phyloP scores from a whole-genome alignment of 495 filamentous ascomycete species.

The Neurospora sp. region DNA sequence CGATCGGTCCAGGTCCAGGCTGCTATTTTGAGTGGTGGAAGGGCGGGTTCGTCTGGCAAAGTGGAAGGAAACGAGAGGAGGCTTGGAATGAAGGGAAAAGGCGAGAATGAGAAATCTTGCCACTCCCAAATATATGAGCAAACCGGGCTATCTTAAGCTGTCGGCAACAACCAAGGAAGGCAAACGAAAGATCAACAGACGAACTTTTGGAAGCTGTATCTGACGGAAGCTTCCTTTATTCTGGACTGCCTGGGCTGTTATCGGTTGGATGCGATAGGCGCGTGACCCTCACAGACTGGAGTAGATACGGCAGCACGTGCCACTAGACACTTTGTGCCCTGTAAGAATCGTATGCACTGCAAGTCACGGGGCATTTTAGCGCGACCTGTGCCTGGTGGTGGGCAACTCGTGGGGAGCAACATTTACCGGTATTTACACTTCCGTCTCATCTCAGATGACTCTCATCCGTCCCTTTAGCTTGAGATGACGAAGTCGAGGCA shows the following conservation, averaged over 20 bases:
- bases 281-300: slow-evolving; percentile 23
- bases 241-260: not conserved
- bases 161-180: not conserved
- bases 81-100: not conserved
- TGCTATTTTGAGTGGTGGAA: not conserved
- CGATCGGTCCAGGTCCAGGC: not conserved
- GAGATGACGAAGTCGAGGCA: not conserved
- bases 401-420: not conserved
- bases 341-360: not conserved
- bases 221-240: not conserved
- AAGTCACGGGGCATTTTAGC: not conserved
- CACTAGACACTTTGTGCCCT: not conserved
- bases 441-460: not conserved
- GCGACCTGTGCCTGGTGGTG: not conserved
- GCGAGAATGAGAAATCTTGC: not conserved
- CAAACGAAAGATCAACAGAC: not conserved
- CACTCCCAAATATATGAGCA: not conserved
- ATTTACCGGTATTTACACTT: not conserved
- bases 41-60: not conserved
- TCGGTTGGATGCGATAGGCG: slow-evolving; percentile 17
- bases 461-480: not conserved
- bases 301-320: slow-evolving; percentile 18
- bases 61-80: not conserved
- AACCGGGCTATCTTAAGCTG: not conserved
- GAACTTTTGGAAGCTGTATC: not conserved